Conservation (phyloP, 345 rosid genomes). For the Rhizophora mangle region DNA sequence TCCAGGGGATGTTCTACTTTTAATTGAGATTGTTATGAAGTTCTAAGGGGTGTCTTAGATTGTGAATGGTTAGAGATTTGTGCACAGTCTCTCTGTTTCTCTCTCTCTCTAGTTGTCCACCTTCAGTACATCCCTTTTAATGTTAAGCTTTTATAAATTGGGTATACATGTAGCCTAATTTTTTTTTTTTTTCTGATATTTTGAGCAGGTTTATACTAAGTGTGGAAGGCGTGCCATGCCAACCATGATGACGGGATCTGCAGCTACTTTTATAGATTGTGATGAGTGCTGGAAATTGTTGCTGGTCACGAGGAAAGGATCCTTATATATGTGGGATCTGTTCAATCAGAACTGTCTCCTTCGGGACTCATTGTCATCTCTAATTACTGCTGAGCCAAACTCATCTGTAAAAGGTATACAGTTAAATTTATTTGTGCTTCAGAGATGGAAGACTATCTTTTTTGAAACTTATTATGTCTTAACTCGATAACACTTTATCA, state of each 20-base stretch:
- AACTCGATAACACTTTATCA: not conserved
- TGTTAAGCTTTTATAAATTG: not conserved
- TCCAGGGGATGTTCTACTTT: too few relatives aligned
- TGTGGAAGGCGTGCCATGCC: constrained; percentile 97
- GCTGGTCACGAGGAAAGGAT: constrained; percentile 82
- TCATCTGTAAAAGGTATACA: constrained; percentile 47
- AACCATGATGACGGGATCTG: constrained; percentile 91
- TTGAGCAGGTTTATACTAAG: constrained; percentile 76
- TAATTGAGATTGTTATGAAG: too few relatives aligned
- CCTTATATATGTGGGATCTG: constrained; percentile 84
- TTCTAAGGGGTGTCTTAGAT: too few relatives aligned
- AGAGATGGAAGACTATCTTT: not conserved
- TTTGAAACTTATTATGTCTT: not conserved
- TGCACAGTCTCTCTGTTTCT: too few relatives aligned
- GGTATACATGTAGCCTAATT: not conserved
- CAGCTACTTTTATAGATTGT: constrained; percentile 88
- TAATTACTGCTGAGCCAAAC: constrained; percentile 51
- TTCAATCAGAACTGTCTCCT: constrained; percentile 70
- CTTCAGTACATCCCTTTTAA: too few relatives aligned
- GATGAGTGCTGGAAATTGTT: constrained; percentile 91
- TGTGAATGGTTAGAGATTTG: too few relatives aligned
- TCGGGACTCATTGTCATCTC: constrained; percentile 73
- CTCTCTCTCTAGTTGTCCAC: too few relatives aligned
- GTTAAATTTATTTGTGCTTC: not conserved
- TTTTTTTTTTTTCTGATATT: constrained; percentile 9